Evolutionary conservation across 495 filamentous ascomycete species (phyloP).

Genomic region (Neurospora hispaniola): DNA sequence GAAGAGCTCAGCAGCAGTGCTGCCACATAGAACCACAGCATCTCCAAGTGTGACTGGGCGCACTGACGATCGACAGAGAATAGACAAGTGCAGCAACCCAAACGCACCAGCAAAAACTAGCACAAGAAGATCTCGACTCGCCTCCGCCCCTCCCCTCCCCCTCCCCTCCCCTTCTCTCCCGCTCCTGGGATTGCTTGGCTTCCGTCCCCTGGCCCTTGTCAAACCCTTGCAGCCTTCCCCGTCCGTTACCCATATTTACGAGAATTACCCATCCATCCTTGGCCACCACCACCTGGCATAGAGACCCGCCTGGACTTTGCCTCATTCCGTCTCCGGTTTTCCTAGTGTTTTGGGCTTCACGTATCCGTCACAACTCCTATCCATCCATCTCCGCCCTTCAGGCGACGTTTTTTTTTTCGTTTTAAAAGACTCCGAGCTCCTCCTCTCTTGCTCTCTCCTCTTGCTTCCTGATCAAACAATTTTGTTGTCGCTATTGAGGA

Average conservation of each 20-base stretch:
- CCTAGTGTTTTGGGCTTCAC: constrained; percentile 1
- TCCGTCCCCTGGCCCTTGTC: neutral
- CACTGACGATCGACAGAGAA: constrained; percentile 2
- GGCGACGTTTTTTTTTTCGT: constrained; percentile 13
- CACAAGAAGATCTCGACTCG: constrained; percentile 23
- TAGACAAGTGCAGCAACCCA: constrained; percentile 3
- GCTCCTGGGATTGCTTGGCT: neutral
- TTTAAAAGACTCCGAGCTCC: constrained; percentile 12
- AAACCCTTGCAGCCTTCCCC: neutral
- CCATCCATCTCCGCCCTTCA: neutral
- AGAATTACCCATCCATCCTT: neutral
- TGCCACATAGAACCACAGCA: neutral
- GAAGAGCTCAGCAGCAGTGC: neutral
- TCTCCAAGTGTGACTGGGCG: neutral
- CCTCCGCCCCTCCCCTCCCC: constrained; percentile 8
- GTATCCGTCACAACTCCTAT: neutral
- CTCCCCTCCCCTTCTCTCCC: neutral
- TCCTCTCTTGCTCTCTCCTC: neutral
- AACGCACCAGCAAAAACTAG: constrained; percentile 2
- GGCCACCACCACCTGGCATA: constrained; percentile 7
- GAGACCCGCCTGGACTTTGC: constrained; percentile 11
- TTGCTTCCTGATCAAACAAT: constrained; percentile 13
- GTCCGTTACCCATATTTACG: neutral
- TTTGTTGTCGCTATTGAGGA: constrained; percentile 33
- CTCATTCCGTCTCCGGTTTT: constrained; percentile 15